Percentiles rank a stretch among this genome's conserved stretches.
phyloP scores from a whole-genome alignment of 371 early-diverging fungal genomes.

The Lichtheimia ramosa region DNA sequence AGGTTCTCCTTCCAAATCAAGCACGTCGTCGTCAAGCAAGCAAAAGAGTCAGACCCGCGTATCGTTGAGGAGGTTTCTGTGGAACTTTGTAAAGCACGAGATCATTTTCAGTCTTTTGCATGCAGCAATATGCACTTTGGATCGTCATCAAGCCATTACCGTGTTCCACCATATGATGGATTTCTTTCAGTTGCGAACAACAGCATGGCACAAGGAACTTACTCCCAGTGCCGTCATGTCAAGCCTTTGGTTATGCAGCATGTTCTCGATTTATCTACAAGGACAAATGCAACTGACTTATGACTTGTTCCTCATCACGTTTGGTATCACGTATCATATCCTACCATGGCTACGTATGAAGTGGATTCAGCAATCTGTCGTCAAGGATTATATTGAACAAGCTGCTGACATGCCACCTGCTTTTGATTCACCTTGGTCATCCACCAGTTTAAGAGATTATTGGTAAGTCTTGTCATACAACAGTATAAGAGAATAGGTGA shows the following conservation, averaged over 20 bases:
- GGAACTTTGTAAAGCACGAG: too few relatives aligned
- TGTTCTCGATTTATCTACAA: constrained; percentile 33
- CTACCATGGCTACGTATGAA: constrained; percentile 21
- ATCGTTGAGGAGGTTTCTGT: too few relatives aligned
- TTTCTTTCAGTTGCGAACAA: too few relatives aligned
- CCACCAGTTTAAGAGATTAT: constrained; percentile 34
- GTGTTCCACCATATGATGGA: too few relatives aligned
- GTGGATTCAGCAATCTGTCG: constrained; percentile 9
- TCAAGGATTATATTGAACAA: constrained; percentile 32
- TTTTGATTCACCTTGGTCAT: constrained; percentile 37
- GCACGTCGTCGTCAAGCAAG: background rate
- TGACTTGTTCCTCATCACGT: constrained; percentile 19
- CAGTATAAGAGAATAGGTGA: background rate
- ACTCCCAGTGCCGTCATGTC: constrained; percentile 2
- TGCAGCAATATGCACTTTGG: too few relatives aligned
- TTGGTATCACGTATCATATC: constrained; percentile 14
- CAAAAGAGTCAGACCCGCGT: background rate
- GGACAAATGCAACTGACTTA: constrained; percentile 33
- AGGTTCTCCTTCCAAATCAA: too few relatives aligned
- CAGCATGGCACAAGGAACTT: too few relatives aligned
- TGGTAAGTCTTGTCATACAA: constrained; percentile 19
- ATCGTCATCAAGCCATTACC: too few relatives aligned
- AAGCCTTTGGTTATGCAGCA: constrained; percentile 20
- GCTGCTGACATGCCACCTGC: constrained; percentile 30
- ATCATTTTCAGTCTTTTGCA: too few relatives aligned